Evolutionary conservation across 257 asterid species (phyloP), one percentile per base, ranked within the genome.

Genomic region (Hygrophila difformis): DNA sequence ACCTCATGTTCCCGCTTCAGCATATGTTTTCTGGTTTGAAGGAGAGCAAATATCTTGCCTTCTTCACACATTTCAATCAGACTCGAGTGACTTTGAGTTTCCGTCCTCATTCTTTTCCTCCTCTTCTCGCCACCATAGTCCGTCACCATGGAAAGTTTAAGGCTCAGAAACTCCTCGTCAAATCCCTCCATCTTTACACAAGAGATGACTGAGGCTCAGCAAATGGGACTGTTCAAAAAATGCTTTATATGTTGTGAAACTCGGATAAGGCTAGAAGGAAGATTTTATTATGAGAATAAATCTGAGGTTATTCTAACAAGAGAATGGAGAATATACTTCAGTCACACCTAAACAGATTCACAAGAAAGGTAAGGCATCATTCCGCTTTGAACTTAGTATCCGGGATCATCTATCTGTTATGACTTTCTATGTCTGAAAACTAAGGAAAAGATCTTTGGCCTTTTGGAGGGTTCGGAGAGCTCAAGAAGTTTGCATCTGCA

Each of bases 21-120:
- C 93, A 79, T 77, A 49, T 63, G 73, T 20, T 87, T 93, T 44
- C 96, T 75, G 33, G 50, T 54, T 42, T 79, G 78, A 23, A 86
- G 69, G 23, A 86, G 94, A 11, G 67, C 42, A 26, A 77, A 74
- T 21, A 87, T 64, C 24, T 75, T 72, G 20, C 79, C 74, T 58
- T 79, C 94, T 51, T 79, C 81, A 23, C 38, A 64, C 28, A 60
- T 75, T 74, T 23, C 70, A 64, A 44, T 70, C 73, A 29, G 65
- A 70, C 5, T 11, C 12, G 12, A 33, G 10, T 5, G 12, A 9
- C 10, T 33, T 10, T 10, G 12, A 33, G 37, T 33, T 4, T 33
- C 12, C 8, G 2, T 12, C 6, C 37, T 37, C 40, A 47, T 53
- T 70, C 2, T 29, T 51, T 51, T 67, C 56, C 44, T 68, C 66